Evolutionary conservation across 2,329 filamentous ascomycete species (phyloP).

Genomic region (Eutypella sp.): DNA sequence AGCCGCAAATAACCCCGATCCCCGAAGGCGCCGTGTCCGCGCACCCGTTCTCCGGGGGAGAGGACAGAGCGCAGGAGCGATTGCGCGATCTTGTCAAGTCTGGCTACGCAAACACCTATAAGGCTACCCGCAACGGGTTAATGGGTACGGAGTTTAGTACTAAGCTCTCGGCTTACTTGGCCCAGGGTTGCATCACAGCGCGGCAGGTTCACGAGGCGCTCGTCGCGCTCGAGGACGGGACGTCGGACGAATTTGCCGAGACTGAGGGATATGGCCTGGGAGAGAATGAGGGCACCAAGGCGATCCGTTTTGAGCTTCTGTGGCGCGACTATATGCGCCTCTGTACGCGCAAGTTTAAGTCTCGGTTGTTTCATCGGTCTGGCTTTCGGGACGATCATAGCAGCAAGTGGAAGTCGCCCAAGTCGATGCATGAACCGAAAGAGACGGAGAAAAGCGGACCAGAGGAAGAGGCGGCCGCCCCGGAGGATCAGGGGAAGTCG

Average conservation of each 20-base stretch:
- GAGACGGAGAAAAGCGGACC: not conserved
- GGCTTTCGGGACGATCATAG: slow-evolving; percentile 53
- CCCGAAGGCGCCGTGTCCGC: slow-evolving; percentile 52
- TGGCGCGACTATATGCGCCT: slow-evolving; percentile 81
- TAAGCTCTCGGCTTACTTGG: slow-evolving; percentile 69
- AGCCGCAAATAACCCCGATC: slow-evolving; percentile 46
- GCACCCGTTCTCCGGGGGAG: slow-evolving; percentile 66
- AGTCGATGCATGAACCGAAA: slow-evolving; percentile 24
- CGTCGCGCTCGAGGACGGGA: slow-evolving; percentile 63
- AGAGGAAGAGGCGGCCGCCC: slow-evolving; percentile 9
- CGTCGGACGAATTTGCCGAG: slow-evolving; percentile 31
- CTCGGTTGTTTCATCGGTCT: slow-evolving; percentile 56
- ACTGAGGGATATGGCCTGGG: slow-evolving; percentile 60
- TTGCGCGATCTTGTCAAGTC: slow-evolving; percentile 56
- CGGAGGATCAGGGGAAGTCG: slow-evolving; percentile 31
- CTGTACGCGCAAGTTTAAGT: slow-evolving; percentile 64
- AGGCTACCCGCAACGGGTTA: slow-evolving; percentile 66
- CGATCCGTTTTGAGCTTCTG: slow-evolving; percentile 66
- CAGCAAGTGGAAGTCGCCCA: slow-evolving; percentile 45
- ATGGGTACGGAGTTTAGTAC: slow-evolving; percentile 68
- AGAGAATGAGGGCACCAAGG: slow-evolving; percentile 66
- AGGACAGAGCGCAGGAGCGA: slow-evolving; percentile 53
- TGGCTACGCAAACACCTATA: slow-evolving; percentile 59
- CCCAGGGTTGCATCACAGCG: slow-evolving; percentile 67
- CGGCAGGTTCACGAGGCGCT: slow-evolving; percentile 68